phyloP scores from a whole-genome alignment of 2,329 filamentous ascomycete species.

The Juglanconis sp. region DNA sequence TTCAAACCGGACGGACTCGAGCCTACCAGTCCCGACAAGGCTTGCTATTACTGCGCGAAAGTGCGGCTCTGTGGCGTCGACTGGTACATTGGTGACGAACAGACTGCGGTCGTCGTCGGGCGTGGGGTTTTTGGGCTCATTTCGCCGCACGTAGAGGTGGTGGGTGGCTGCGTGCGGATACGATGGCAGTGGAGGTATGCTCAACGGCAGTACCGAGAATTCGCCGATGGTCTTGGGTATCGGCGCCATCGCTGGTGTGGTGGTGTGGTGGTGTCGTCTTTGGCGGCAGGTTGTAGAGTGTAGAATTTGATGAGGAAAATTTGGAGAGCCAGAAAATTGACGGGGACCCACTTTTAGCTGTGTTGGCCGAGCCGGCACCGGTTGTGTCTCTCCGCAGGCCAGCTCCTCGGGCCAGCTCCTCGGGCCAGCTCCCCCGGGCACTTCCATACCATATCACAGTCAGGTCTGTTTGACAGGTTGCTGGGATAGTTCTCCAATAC shows the following conservation, averaged over 20 bases:
- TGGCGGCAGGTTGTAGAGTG: too few species aligned
- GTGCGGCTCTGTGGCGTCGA: conserved; percentile 75
- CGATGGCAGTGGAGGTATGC: conserved; percentile 60
- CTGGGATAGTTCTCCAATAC: too few species aligned
- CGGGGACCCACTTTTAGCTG: too few species aligned
- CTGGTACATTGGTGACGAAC: conserved; percentile 86
- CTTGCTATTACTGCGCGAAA: conserved; percentile 72
- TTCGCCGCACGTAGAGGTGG: conserved; percentile 81
- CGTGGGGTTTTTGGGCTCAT: conserved; percentile 75
- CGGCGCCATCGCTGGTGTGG: conserved; percentile 29
- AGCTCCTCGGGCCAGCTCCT: too few species aligned
- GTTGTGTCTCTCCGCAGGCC: too few species aligned
- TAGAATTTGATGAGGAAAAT: not conserved
- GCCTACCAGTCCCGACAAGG: conserved; percentile 72
- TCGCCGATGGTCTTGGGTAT: conserved; percentile 48
- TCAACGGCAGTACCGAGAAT: conserved; percentile 68
- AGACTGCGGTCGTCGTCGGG: conserved; percentile 73
- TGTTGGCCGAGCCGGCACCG: too few species aligned
- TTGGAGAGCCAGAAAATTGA: too few species aligned
- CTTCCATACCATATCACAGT: too few species aligned
- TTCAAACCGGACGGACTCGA: conserved; percentile 77
- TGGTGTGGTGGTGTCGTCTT: not conserved
- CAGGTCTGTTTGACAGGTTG: too few species aligned
- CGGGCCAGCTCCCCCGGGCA: too few species aligned
- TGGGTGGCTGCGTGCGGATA: conserved; percentile 65